Evolutionary conservation across 2,329 filamentous ascomycete species (phyloP).

Genomic region (Tolypocladium nubicola): DNA sequence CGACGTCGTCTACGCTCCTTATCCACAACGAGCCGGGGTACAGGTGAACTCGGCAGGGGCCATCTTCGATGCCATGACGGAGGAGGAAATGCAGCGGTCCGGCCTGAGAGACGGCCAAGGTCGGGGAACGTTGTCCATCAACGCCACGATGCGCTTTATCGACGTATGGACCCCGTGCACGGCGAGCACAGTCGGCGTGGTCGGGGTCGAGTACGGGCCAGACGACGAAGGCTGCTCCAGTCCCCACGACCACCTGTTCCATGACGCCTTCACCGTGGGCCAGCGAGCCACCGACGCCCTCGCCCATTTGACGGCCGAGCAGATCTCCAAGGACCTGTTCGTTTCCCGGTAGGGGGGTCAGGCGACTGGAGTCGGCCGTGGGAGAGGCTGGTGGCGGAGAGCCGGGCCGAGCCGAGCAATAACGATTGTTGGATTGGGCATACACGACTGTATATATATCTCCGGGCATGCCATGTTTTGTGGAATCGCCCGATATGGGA

Average conservation of each 20-base stretch:
- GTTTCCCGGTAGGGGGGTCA: neutral
- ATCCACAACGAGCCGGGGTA: constrained; percentile 29
- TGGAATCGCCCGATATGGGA: neutral
- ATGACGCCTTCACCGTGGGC: constrained; percentile 35
- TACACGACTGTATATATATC: neutral
- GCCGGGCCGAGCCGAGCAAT: too few species aligned
- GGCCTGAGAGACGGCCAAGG: constrained; percentile 32
- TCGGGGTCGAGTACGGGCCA: constrained; percentile 6
- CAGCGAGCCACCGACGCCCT: constrained; percentile 18
- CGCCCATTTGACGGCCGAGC: constrained; percentile 5
- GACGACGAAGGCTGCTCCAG: constrained; percentile 22
- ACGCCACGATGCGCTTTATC: constrained; percentile 24
- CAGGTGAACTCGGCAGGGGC: constrained; percentile 28
- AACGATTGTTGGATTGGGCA: neutral
- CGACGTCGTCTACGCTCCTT: constrained; percentile 20
- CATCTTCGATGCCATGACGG: constrained; percentile 33
- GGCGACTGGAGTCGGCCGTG: neutral
- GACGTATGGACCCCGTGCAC: constrained; percentile 34
- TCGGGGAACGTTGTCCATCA: constrained; percentile 23
- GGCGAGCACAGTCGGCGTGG: constrained; percentile 9
- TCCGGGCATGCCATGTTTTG: neutral
- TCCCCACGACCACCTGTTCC: constrained; percentile 39
- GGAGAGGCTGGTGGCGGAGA: neutral
- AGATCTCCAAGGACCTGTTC: constrained; percentile 14
- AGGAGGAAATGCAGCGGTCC: constrained; percentile 33